Base-by-base conservation (phyloP, 75 land plant species). In the Isoetes taiwanensis region DNA sequence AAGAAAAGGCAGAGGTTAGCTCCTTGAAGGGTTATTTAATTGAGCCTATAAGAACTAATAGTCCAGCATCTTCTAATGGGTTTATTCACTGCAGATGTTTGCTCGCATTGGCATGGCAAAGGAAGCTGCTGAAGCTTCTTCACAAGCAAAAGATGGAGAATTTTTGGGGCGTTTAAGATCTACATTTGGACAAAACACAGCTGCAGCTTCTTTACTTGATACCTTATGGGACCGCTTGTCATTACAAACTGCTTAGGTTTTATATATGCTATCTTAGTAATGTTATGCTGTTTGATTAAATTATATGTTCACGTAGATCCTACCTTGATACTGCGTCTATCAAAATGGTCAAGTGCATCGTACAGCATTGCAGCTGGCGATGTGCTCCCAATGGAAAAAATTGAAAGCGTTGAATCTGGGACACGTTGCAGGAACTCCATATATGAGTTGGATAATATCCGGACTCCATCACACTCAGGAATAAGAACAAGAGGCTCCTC, bases 341-440 rank as follows among this genome's bases (percentile, higher is more conserved):
- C 96, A 76, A 90, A 94, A 46, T 94, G 96, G 72, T 94, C 99
- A 63, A 84, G 68, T 30, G 99, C 99, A 80, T 94, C 99, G 73
- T 80, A 85, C 9, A 94, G 54, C 56, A 94, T 74, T 35, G 99
- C 99, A 54, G 90, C 82, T 11, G 96, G 91, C 33, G 60, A 41
- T 21, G 90, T 94, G 70, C 96, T 89, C 35, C 96, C 99, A 78
- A 89, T 85, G 53, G 72, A 72, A 67, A 94, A 94, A 30, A 94
- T 84, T 5, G 90, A 78, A 21, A 72, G 96, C 20, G 91, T 85
- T 24, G 96, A 89, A 34, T 89, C 91, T 9, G 96, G 96, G 28
- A 94, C 96, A 37, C 82, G 73, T 16, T 90, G 99, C 28, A 94
- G 75, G 57, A 94, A 94, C 41, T 94, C 99, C 94, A 84, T 94